Percentiles rank a stretch among this genome's conserved stretches.
phyloP scores from a whole-genome alignment of 305 asterid genomes.

The Fraxinus velutina region DNA sequence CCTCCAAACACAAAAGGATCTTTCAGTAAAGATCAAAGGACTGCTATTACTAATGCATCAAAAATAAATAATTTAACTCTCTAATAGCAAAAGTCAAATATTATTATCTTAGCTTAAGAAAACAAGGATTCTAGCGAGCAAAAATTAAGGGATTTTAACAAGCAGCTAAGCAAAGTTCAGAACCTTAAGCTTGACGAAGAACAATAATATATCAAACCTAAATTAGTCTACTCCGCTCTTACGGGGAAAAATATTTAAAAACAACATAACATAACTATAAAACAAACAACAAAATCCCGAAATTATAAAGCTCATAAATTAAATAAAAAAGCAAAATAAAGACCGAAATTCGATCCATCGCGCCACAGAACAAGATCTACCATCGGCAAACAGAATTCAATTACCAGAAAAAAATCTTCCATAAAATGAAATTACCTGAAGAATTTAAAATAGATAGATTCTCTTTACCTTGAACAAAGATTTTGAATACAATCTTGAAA shows the following conservation, averaged over 20 bases:
- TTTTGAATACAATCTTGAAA: background rate
- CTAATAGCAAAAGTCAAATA: background rate
- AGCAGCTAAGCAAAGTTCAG: background rate
- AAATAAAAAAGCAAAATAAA: background rate
- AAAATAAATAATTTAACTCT: background rate
- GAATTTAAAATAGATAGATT: conserved; percentile 7
- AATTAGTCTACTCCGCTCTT: background rate
- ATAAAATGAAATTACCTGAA: conserved; percentile 7
- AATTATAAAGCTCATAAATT: background rate
- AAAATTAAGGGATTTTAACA: background rate
- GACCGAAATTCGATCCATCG: conserved; percentile 1
- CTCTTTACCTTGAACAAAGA: conserved; percentile 17
- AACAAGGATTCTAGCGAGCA: conserved; percentile 5
- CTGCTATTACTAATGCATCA: background rate
- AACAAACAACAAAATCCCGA: background rate
- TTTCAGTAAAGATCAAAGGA: background rate
- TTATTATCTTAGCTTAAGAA: background rate
- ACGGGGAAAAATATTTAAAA: background rate
- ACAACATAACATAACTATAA: background rate
- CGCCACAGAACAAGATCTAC: conserved; percentile 26
- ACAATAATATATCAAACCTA: background rate
- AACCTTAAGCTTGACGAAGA: background rate
- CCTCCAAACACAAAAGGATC: background rate
- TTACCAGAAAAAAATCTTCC: conserved; percentile 4
- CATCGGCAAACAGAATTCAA: conserved; percentile 13